These are phyloP conservation scores for Lignosus rhinocerotis DNA, from an alignment of 1,284 basidiomycete genomes.

Conservation along the genomic window DNA sequence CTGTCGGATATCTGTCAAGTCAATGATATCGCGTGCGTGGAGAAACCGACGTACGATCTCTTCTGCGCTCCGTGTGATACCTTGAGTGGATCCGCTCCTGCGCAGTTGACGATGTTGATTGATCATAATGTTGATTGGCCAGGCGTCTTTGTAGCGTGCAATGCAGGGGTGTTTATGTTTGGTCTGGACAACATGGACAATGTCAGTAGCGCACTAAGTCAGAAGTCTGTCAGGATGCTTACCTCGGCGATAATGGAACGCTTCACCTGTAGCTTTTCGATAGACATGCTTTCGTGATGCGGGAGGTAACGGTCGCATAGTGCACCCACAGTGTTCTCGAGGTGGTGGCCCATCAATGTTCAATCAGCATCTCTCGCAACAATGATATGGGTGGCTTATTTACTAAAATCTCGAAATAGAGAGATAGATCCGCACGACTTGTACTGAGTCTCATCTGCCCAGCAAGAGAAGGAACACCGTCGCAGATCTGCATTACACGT, in stretches of 20 bases:
- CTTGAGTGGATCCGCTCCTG: neutral
- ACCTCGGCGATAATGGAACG: neutral
- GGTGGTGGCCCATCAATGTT: neutral
- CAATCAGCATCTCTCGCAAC: too few species aligned
- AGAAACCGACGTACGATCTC: neutral
- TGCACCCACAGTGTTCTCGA: slow-evolving; percentile 4
- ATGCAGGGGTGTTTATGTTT: slow-evolving; percentile 1
- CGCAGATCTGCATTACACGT: neutral
- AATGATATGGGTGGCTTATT: too few species aligned
- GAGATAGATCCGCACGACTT: neutral
- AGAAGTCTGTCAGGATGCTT: neutral
- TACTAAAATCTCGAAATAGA: slow-evolving; percentile 16
- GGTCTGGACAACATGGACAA: neutral
- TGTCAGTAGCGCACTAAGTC: neutral
- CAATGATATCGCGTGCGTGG: neutral
- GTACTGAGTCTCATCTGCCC: slow-evolving; percentile 12
- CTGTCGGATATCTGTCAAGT: neutral
- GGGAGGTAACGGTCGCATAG: slow-evolving; percentile 11
- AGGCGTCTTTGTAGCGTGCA: neutral
- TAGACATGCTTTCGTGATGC: neutral
- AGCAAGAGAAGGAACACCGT: slow-evolving; percentile 3
- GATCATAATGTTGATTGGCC: slow-evolving; percentile 11
- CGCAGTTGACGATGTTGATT: slow-evolving; percentile 3
- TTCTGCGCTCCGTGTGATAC: neutral
- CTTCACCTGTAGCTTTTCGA: neutral